These are phyloP conservation scores for Diaporthe sp. DNA, from an alignment of 2,329 filamentous ascomycete species.

Conservation along the genomic window DNA sequence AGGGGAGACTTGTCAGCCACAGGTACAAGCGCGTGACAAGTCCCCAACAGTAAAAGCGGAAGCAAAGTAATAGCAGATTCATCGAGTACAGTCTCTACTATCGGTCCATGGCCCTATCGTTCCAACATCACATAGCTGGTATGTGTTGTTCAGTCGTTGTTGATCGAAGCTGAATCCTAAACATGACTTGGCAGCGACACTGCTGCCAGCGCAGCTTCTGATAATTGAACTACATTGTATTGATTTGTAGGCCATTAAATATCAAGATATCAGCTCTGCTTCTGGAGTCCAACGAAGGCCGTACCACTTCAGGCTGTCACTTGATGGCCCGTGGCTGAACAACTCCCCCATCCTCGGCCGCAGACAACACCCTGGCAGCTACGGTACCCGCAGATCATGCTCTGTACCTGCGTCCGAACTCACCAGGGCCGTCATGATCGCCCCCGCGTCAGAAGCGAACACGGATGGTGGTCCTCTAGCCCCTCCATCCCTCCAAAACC, in stretches of 20 bases:
- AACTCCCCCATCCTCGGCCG: not conserved
- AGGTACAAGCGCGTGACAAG: not conserved
- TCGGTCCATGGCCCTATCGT: not conserved
- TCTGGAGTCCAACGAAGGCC: not conserved
- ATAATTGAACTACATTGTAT: not conserved
- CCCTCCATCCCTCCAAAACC: not conserved
- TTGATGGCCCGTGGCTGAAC: not conserved
- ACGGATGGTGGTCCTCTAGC: not conserved
- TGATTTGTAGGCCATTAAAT: no score
- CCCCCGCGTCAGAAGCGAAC: slow-evolving; percentile 6
- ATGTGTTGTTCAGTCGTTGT: not conserved
- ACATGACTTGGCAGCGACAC: not conserved
- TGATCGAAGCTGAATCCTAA: not conserved
- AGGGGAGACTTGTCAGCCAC: not conserved
- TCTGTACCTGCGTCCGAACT: slow-evolving; percentile 6
- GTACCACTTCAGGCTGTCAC: not conserved
- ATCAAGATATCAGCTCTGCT: not conserved
- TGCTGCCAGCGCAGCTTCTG: not conserved
- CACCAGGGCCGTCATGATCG: not conserved
- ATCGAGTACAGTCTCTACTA: not conserved
- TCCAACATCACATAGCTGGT: no score
- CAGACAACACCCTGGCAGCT: not conserved
- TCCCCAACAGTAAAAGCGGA: no score
- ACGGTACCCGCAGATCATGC: not conserved
- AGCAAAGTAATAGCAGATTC: not conserved